Conservation (phyloP, 768 basidiomycete species). For the Chalciporus pseudorubinellus region DNA sequence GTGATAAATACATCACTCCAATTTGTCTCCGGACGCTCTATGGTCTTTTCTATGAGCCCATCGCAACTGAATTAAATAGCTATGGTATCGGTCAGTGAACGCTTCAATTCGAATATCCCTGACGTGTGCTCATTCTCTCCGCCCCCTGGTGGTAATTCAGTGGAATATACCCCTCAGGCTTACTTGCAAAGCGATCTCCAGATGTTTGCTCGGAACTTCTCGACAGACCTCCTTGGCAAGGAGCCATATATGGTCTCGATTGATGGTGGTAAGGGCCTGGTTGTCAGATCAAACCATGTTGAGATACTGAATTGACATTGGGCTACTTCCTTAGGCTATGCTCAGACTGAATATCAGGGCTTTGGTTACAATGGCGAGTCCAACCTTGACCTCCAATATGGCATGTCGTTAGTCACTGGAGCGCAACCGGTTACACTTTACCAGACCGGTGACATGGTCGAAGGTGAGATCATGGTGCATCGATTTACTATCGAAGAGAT, state of each 20-base stretch:
- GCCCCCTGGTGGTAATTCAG: conserved; percentile 13
- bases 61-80: conserved; percentile 32
- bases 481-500: conserved; percentile 2
- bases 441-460: conserved; percentile 30
- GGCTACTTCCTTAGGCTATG: conserved; percentile 16
- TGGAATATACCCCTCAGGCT: conserved; percentile 35
- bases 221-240: conserved; percentile 20
- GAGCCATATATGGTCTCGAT: conserved; percentile 33
- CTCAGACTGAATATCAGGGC: conserved; percentile 17
- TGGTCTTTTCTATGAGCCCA: conserved; percentile 22
- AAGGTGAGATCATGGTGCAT: conserved; percentile 14
- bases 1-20: conserved; percentile 31
- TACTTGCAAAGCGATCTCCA: conserved; percentile 31
- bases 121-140: too few relatives aligned
- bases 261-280: conserved; percentile 31
- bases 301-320: not conserved
- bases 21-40: conserved; percentile 31
- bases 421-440: conserved; percentile 32
- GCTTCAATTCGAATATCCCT: not conserved
- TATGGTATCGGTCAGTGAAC: conserved; percentile 32
- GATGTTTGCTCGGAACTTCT: conserved; percentile 30
- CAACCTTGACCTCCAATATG: conserved; percentile 32
- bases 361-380: conserved; percentile 29
- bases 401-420: conserved; percentile 31
- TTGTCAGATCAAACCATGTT: not conserved